Base-by-base conservation (phyloP, 1,284 basidiomycete species). In the Malassezia obtusa region DNA sequence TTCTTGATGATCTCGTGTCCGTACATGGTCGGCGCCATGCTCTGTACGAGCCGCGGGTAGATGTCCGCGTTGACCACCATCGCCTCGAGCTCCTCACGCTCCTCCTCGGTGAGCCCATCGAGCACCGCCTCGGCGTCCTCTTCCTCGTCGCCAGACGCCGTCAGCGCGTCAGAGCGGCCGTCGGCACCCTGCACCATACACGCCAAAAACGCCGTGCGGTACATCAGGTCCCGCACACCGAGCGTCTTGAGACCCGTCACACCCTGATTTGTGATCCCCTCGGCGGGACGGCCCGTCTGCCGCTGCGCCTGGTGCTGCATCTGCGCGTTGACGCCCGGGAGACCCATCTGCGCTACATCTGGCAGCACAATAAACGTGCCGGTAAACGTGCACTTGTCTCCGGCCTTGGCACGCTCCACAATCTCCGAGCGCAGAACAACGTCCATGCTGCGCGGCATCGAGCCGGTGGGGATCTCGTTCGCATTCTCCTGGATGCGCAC, bases 401-500 rank as follows among this genome's bases (percentile, higher is more conserved):
- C 94, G 0, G 94, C 92, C 75, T 99, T 99, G 26, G 92, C 94
- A 21, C 88, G 83, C 75, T 98, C 94, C 25, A 98, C 94, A 61
- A 95, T 82, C 71, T 98, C 94, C 9, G 85, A 84, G 31, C 94
- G 86, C 12, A 98, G 81, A 59, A 98, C 89, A 32, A 98, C 91
- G 73, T 98, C 94, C 48, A 99, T 78, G 21, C 78, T 78, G 84
- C 85, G 33, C 2, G 52, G 63, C 92, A 96, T 99, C 9, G 86
- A 89, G 1, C 94, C 94, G 0, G 92, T 98, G 0, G 94, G 94
- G 57, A 99, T 98, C 76, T 98, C 92, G 43, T 91, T 94, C 12
- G 92, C 85, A 69, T 98, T 98, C 77, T 98, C 94, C 73, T 99
- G 94, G 51, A 98, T 96, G 49, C 94, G 84, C 38, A 98, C 90